Evolutionary conservation across 257 asterid genomes (phyloP).

Genomic region (Solanum appendiculatum): DNA sequence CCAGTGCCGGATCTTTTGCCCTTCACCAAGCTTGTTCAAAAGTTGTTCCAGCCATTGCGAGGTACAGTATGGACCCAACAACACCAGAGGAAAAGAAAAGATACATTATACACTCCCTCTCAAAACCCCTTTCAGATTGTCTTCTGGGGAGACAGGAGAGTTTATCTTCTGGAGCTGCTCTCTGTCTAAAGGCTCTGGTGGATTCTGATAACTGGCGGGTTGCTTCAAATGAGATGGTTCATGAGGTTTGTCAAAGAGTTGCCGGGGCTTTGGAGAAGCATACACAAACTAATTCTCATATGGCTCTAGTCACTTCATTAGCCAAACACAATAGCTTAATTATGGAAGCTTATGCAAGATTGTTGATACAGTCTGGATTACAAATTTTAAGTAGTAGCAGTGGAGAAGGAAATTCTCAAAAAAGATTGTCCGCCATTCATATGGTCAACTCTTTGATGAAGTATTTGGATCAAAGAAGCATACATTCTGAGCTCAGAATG

Average conservation of each 20-base stretch:
- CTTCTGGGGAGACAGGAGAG: slow-evolving; percentile 75
- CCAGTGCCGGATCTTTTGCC: slow-evolving; percentile 84
- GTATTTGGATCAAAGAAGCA: slow-evolving; percentile 69
- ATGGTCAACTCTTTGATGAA: slow-evolving; percentile 79
- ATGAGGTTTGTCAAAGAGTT: slow-evolving; percentile 90
- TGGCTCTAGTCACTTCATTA: slow-evolving; percentile 74
- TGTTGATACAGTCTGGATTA: slow-evolving; percentile 57
- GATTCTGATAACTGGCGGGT: slow-evolving; percentile 89
- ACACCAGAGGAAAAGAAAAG: slow-evolving; percentile 67
- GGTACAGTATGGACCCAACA: slow-evolving; percentile 79
- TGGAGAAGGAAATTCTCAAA: slow-evolving; percentile 63
- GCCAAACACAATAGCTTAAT: slow-evolving; percentile 70
- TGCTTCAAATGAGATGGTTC: slow-evolving; percentile 74
- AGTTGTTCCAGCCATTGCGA: slow-evolving; percentile 88
- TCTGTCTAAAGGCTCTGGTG: slow-evolving; percentile 76
- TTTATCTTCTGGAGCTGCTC: slow-evolving; percentile 89
- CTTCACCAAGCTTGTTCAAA: slow-evolving; percentile 98
- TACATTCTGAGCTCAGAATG: slow-evolving; percentile 54
- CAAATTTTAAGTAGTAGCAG: slow-evolving; percentile 49
- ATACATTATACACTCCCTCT: slow-evolving; percentile 45
- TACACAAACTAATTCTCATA: slow-evolving; percentile 60
- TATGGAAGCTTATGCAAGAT: slow-evolving; percentile 88
- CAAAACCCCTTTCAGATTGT: slow-evolving; percentile 79
- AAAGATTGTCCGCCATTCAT: slow-evolving; percentile 71
- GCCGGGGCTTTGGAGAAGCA: slow-evolving; percentile 82